Conservation (phyloP, 2,329 filamentous ascomycete genomes). For the Cercospora citrullina region DNA sequence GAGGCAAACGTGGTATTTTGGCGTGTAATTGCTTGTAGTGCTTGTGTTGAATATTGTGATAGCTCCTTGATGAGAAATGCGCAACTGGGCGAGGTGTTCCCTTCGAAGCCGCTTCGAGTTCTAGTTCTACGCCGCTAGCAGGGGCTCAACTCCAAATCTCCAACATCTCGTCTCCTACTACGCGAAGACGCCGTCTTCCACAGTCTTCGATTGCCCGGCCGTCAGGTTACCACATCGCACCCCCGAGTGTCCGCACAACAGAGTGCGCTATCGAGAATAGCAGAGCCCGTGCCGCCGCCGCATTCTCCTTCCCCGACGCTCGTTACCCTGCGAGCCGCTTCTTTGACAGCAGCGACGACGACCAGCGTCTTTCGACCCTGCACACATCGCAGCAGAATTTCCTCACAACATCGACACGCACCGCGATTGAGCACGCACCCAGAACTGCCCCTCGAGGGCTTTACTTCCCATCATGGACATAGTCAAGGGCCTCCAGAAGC, state of each 20-base stretch:
- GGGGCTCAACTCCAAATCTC: not conserved
- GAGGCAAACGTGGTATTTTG: not conserved
- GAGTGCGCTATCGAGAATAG: not conserved
- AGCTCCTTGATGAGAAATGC: not conserved
- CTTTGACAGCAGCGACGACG: constrained; percentile 9
- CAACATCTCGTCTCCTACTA: not conserved
- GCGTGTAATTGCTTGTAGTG: constrained; percentile 7
- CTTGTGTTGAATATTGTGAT: not conserved
- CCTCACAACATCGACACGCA: not conserved
- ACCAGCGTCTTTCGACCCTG: constrained; percentile 3
- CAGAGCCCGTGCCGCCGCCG: not conserved
- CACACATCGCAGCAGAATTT: not conserved
- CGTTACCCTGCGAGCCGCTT: constrained; percentile 14
- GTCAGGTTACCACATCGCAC: not conserved
- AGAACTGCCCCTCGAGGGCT: constrained; percentile 26
- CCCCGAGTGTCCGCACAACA: not conserved
- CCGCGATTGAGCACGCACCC: constrained; percentile 23
- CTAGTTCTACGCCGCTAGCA: not conserved
- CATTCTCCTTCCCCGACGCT: constrained; percentile 24
- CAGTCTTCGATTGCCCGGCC: not conserved
- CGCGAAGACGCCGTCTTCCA: not conserved
- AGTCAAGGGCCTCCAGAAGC: constrained; percentile 47
- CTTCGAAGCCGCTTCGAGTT: not conserved
- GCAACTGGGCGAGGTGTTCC: not conserved
- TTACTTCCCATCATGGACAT: constrained; percentile 43